These are phyloP conservation scores for Fusarium paranaense DNA, from an alignment of 2,329 filamentous ascomycete species.

Conservation along the genomic window DNA sequence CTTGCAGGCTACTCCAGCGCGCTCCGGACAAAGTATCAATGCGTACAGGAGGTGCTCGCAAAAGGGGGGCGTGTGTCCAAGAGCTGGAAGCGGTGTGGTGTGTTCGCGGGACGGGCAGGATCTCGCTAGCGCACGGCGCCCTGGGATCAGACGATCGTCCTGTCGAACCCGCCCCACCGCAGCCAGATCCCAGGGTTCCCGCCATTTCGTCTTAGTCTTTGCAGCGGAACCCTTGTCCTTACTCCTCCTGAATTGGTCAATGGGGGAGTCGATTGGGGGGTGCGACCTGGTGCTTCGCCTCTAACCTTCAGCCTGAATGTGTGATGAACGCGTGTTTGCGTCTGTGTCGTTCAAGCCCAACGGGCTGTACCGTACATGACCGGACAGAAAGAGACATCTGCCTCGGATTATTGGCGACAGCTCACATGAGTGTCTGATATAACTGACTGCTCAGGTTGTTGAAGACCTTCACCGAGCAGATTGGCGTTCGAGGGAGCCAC, in stretches of 20 bases:
- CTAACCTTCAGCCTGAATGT: slow-evolving; percentile 33
- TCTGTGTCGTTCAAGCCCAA: slow-evolving; percentile 3
- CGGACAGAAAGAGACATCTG: slow-evolving; percentile 2
- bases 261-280: slow-evolving; percentile 1
- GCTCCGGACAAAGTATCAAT: slow-evolving; percentile 4
- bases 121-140: slow-evolving; percentile 43
- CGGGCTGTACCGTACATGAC: neutral
- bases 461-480: slow-evolving; percentile 34
- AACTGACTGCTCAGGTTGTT: slow-evolving; percentile 31
- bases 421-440: slow-evolving; percentile 28
- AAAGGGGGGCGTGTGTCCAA: slow-evolving; percentile 27
- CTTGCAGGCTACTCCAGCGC: slow-evolving; percentile 9
- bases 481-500: slow-evolving; percentile 31
- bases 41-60: neutral
- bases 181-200: slow-evolving; percentile 47
- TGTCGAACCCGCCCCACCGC: slow-evolving; percentile 42
- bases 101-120: slow-evolving; percentile 47
- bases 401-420: slow-evolving; percentile 27
- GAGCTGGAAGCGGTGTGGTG: slow-evolving; percentile 38
- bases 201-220: slow-evolving; percentile 37
- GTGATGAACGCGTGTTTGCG: slow-evolving; percentile 3
- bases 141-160: slow-evolving; percentile 47
- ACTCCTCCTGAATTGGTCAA: slow-evolving; percentile 32
- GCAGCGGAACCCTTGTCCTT: slow-evolving; percentile 32
- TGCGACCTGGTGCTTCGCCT: slow-evolving; percentile 24